These are phyloP conservation scores for Cryptococcus depauperatus DNA, from an alignment of 1,284 basidiomycete genomes.

Conservation along the genomic window DNA sequence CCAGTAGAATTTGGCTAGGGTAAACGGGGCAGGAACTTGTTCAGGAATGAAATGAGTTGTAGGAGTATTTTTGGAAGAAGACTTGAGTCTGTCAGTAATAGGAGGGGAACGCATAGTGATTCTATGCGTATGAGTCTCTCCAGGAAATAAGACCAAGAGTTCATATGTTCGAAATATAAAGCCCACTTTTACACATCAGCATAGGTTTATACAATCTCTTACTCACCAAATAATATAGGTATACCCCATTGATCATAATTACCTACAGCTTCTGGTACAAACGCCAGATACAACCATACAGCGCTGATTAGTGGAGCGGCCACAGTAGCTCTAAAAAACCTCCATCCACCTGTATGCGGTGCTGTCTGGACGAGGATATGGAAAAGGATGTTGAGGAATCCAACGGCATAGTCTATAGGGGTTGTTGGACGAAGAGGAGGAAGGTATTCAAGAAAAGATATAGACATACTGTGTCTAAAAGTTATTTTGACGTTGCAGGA, in stretches of 20 bases:
- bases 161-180: slow-evolving; percentile 22
- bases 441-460: neutral
- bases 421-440: neutral
- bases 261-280: slow-evolving; percentile 9
- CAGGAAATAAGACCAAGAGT: slow-evolving; percentile 28
- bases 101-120: slow-evolving; percentile 3
- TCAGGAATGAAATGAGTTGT: slow-evolving; percentile 18
- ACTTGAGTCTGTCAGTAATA: neutral
- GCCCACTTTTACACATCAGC: neutral
- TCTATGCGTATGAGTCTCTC: slow-evolving; percentile 30
- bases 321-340: slow-evolving; percentile 21
- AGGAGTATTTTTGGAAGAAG: neutral
- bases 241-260: slow-evolving; percentile 28
- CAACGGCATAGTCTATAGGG: slow-evolving; percentile 5
- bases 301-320: slow-evolving; percentile 16
- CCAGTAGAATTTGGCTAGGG: slow-evolving; percentile 34
- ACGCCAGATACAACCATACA: slow-evolving; percentile 15
- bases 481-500: too few species aligned
- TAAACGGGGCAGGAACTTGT: slow-evolving; percentile 29
- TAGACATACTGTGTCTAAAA: too few species aligned
- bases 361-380: slow-evolving; percentile 1
- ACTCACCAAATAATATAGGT: slow-evolving; percentile 19
- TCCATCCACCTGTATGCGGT: slow-evolving; percentile 16
- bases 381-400: slow-evolving; percentile 7
- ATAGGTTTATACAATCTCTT: neutral